Conservation (phyloP, 2,329 filamentous ascomycete species). For the Diaporthe sp. region DNA sequence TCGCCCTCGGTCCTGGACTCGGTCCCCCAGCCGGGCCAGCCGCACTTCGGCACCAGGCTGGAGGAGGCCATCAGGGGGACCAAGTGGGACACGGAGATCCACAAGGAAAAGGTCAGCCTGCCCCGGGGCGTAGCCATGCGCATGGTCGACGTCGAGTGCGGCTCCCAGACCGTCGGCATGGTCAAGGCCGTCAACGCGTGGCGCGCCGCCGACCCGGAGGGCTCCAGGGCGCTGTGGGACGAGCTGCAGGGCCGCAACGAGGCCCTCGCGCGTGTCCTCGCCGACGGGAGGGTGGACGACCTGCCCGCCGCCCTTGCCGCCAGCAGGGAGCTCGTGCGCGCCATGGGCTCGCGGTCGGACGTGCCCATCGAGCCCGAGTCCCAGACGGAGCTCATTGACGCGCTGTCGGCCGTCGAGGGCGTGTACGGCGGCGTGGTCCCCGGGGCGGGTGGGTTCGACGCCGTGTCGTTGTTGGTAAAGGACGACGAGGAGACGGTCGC, state of each 20-base stretch:
- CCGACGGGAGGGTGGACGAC: constrained; percentile 59
- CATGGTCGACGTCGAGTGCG: constrained; percentile 97
- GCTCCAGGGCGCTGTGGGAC: constrained; percentile 81
- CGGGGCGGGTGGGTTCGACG: constrained; percentile 94
- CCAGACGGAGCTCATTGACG: constrained; percentile 89
- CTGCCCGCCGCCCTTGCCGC: constrained; percentile 62
- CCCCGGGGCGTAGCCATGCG: constrained; percentile 82
- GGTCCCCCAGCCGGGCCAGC: constrained; percentile 75
- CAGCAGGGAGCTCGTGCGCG: constrained; percentile 75
- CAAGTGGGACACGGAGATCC: constrained; percentile 84
- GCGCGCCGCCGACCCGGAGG: constrained; percentile 74
- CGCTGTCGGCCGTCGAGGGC: constrained; percentile 77
- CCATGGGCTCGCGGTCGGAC: constrained; percentile 80
- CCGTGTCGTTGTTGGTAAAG: constrained; percentile 82
- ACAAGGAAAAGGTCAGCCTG: constrained; percentile 77
- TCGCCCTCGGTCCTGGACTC: constrained; percentile 80
- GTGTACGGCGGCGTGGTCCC: constrained; percentile 94
- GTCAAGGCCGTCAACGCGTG: constrained; percentile 92
- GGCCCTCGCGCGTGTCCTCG: constrained; percentile 75
- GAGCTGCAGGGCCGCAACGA: constrained; percentile 82
- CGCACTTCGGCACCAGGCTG: constrained; percentile 77
- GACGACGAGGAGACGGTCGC: constrained; percentile 77
- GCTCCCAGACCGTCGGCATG: constrained; percentile 94
- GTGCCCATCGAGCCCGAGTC: constrained; percentile 91
- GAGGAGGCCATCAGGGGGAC: constrained; percentile 74